These are phyloP conservation scores for Macrolepiota dolichaula DNA, from an alignment of 768 basidiomycete genomes.

Conservation along the genomic window DNA sequence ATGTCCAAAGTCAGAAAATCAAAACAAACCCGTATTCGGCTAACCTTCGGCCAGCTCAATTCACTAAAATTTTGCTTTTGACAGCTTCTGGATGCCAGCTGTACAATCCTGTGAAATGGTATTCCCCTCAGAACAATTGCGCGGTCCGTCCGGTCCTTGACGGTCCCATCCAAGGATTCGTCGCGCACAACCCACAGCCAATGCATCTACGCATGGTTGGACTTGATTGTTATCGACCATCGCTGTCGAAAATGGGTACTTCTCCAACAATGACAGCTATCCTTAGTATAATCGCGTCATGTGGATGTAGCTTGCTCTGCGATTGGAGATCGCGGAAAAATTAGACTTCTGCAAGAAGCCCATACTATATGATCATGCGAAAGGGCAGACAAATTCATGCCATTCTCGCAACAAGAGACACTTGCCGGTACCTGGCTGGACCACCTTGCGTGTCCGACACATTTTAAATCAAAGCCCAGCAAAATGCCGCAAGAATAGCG, in stretches of 20 bases:
- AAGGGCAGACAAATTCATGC: background rate
- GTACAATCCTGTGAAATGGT: background rate
- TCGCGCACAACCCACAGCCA: background rate
- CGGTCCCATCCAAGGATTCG: background rate
- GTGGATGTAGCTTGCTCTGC: background rate
- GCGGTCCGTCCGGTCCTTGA: constrained; percentile 11
- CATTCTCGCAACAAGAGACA: background rate
- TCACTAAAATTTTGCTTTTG: background rate
- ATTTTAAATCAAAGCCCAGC: background rate
- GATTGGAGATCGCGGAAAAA: constrained; percentile 7
- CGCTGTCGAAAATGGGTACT: background rate
- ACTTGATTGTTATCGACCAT: background rate
- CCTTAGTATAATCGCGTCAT: constrained; percentile 3
- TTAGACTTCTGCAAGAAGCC: constrained; percentile 9
- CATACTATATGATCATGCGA: background rate
- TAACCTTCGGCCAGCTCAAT: background rate
- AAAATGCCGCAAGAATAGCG: background rate
- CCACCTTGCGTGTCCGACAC: background rate
- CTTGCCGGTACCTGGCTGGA: background rate
- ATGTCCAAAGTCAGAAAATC: background rate
- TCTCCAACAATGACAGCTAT: background rate
- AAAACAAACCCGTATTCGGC: background rate
- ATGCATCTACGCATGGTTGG: background rate
- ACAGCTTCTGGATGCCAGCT: constrained; percentile 3
- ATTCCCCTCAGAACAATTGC: background rate